Evolutionary conservation across 2,329 filamentous ascomycete genomes (phyloP).

Genomic region (Aotearoamyces nothofagi): DNA sequence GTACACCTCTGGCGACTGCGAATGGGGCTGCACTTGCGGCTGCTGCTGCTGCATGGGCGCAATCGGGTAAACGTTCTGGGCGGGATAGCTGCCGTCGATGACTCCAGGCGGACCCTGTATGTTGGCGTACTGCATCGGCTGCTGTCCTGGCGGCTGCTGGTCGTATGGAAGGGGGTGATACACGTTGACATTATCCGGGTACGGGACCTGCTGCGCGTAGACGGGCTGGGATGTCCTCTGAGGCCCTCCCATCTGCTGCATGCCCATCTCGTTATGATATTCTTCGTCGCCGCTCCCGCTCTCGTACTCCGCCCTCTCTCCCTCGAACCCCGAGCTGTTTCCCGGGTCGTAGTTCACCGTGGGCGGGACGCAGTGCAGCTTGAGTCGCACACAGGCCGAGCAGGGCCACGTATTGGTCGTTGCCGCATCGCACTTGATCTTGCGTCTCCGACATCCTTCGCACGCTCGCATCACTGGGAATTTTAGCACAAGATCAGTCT

Average conservation of each 20-base stretch:
- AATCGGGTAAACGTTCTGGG: constrained; percentile 36
- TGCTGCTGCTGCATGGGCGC: constrained; percentile 28
- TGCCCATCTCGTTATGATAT: constrained; percentile 37
- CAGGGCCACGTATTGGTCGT: constrained; percentile 97
- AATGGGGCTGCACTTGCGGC: constrained; percentile 10
- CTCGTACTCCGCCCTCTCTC: constrained; percentile 28
- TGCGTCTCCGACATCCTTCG: constrained; percentile 84
- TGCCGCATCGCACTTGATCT: constrained; percentile 96
- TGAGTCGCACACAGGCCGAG: constrained; percentile 80
- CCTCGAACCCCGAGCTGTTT: constrained; percentile 29
- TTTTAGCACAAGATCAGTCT: constrained; percentile 8
- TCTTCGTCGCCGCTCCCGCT: constrained; percentile 28
- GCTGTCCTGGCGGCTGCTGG: constrained; percentile 8
- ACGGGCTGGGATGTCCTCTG: constrained; percentile 22
- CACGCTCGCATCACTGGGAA: constrained; percentile 83
- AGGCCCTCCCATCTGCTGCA: constrained; percentile 25
- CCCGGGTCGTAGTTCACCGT: constrained; percentile 20
- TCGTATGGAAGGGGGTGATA: constrained; percentile 23
- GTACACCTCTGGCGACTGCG: constrained; percentile 33
- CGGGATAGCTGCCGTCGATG: constrained; percentile 33
- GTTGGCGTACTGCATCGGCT: constrained; percentile 34
- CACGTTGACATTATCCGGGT: constrained; percentile 24
- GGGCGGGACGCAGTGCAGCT: constrained; percentile 84
- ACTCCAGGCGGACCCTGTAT: constrained; percentile 32
- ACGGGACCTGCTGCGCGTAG: constrained; percentile 34